Percentiles rank a stretch among this genome's conserved stretches.
These are phyloP conservation scores for Yamadazyma blattariae DNA, from an alignment of 1,139 yeast species.

Conservation along the genomic window DNA sequence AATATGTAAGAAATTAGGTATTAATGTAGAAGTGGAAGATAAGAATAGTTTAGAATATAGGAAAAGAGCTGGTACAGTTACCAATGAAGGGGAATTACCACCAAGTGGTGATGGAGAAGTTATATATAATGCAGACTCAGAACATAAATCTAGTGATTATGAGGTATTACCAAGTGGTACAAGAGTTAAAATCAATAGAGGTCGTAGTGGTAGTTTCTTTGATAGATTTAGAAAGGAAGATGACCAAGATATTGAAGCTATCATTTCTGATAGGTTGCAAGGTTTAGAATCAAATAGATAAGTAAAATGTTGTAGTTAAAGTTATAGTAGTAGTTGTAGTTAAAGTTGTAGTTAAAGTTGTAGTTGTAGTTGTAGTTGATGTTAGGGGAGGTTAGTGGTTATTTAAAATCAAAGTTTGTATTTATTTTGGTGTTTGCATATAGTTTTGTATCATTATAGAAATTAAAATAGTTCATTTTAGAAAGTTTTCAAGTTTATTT, in stretches of 20 bases:
- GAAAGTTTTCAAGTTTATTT: neutral
- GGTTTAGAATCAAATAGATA: neutral
- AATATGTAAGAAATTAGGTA: slow-evolving; percentile 7
- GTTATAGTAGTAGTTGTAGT: no score
- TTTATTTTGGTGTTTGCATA: no score
- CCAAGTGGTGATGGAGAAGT: slow-evolving; percentile 50
- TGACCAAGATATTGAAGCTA: slow-evolving; percentile 58
- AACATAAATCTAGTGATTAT: slow-evolving; percentile 18
- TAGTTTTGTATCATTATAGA: no score
- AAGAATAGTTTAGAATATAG: slow-evolving; percentile 32
- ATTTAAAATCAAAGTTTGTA: no score
- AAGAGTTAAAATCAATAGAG: slow-evolving; percentile 41
- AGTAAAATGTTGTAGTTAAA: neutral
- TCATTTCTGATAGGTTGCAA: slow-evolving; percentile 49
- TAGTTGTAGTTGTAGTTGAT: no score
- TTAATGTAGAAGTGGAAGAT: slow-evolving; percentile 10
- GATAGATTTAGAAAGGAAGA: slow-evolving; percentile 26
- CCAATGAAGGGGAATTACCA: slow-evolving; percentile 43
- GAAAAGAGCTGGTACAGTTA: slow-evolving; percentile 51
- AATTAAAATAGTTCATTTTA: no score
- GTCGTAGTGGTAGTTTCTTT: slow-evolving; percentile 18
- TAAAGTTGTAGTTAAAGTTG: no score
- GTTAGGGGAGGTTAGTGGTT: no score
- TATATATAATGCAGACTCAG: slow-evolving; percentile 22
- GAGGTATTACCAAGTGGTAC: slow-evolving; percentile 75